Percentiles rank a stretch among this genome's conserved stretches.
Evolutionary conservation across 495 filamentous ascomycete species (phyloP).

Genomic region (Usnea hakonensis): DNA sequence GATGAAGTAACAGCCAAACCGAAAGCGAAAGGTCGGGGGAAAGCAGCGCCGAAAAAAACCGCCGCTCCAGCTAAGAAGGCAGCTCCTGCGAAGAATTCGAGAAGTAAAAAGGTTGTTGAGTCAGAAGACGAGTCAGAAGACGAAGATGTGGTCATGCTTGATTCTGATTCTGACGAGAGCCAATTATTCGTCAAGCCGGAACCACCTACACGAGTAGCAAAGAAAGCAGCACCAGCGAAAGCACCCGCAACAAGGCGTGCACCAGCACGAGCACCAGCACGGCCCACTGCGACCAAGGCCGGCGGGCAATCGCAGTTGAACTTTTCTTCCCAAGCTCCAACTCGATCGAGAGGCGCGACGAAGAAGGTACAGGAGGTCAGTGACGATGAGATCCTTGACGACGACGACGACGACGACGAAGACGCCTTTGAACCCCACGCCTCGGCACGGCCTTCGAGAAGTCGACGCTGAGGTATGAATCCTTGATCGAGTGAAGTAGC

Average conservation of each 20-base stretch:
- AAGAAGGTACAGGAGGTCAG: conserved; percentile 37
- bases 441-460: conserved; percentile 20
- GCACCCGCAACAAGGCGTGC: conserved; percentile 33
- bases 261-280: conserved; percentile 32
- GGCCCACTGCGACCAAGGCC: conserved; percentile 31
- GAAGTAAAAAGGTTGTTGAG: conserved; percentile 46
- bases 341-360: conserved; percentile 37
- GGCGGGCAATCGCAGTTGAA: conserved; percentile 61
- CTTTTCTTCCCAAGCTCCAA: conserved; percentile 57
- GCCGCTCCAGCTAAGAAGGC: conserved; percentile 35
- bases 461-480: conserved; percentile 14
- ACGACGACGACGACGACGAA: conserved; percentile 68
- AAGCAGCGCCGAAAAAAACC: conserved; percentile 33
- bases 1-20: conserved; percentile 29
- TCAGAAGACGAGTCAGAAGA: conserved; percentile 57
- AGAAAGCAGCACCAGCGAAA: conserved; percentile 32
- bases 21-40: conserved; percentile 42
- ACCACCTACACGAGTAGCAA: conserved; percentile 34
- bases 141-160: conserved; percentile 55
- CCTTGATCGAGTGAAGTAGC: background rate
- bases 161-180: conserved; percentile 51
- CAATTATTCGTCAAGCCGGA: conserved; percentile 48
- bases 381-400: conserved; percentile 66
- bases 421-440: conserved; percentile 70
- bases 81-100: conserved; percentile 34